A percentile compares a stretch with the other conserved stretches of the same genome.
phyloP scores from a whole-genome alignment of 1,139 yeast species.

The Scheffersomyces stambukii region DNA sequence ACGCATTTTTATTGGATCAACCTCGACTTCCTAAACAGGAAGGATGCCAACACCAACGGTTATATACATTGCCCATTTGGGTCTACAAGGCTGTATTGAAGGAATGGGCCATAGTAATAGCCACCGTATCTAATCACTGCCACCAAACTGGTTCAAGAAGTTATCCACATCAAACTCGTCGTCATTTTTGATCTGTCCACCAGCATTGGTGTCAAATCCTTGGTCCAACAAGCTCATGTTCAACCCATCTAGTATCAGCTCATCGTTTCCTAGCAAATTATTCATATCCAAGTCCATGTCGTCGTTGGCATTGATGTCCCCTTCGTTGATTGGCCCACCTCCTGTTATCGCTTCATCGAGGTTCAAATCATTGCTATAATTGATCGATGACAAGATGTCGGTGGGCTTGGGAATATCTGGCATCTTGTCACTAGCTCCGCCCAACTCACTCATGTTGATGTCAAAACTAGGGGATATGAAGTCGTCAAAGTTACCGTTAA shows the following conservation, averaged over 20 bases:
- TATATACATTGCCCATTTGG: conserved; percentile 1
- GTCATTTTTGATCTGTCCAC: conserved; percentile 14
- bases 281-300: conserved; percentile 38
- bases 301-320: conserved; percentile 4
- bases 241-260: conserved; percentile 41
- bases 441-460: neutral
- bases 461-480: conserved; percentile 10
- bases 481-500: conserved; percentile 11
- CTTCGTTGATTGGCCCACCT: conserved; percentile 8
- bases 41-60: conserved; percentile 7
- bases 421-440: conserved; percentile 13
- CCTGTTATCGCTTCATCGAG: conserved; percentile 9
- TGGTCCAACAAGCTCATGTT: conserved; percentile 42
- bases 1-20: conserved; percentile 31
- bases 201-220: conserved; percentile 18
- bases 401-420: conserved; percentile 22
- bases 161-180: conserved; percentile 47
- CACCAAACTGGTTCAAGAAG: conserved; percentile 45
- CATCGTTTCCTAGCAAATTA: conserved; percentile 39
- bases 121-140: conserved; percentile 24
- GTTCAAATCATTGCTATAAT: conserved; percentile 18
- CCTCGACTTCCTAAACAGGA: conserved; percentile 27
- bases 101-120: too few relatives aligned
- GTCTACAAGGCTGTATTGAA: too few relatives aligned
- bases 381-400: conserved; percentile 35